Base-by-base conservation (phyloP, 2,329 filamentous ascomycete genomes). In the Aspergillus ustus region DNA sequence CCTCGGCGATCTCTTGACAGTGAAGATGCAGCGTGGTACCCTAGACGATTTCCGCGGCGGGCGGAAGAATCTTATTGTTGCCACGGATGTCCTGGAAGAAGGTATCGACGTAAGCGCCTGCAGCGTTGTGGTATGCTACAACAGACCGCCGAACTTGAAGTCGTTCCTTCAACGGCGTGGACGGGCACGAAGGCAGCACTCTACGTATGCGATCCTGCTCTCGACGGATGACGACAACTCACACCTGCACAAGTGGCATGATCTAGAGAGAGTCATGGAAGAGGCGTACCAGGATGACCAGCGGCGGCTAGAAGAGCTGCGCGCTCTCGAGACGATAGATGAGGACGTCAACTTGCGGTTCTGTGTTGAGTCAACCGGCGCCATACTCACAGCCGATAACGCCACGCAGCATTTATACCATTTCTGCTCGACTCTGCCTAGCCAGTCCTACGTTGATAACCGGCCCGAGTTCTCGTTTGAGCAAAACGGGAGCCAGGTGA, bases 341-440 rank as follows among this genome's bases (percentile, higher is more conserved):
- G 77, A 84, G 64, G 57, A 70, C 19, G 76, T 77, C 4, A 60
- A 65, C 4, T 74, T 77, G 22, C 64, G 69, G 15, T 80, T 84
- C 58, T 68, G 67, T 17, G 75, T 87, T 3, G 65, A 75, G 13
- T 66, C 67, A n/a, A 75, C 72, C 0, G 61, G 66, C 4, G 92
- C 91, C 0, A 76, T 87, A 13, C 78, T 97, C 15, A 90, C 90
- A 11, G 82, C 92, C 1, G 85, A 91, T 43, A 91, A 91, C 66
- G 90, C 92, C 0, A 86, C 89, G 52, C 76, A 82, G n/a, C 92
- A 95, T 73, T 82, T 98, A 1, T 82, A 91, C 51, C 92, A 96
- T 74, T 96, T 97, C 68, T 97, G 93, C 74, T 79, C 81, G 0
- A 82, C 84, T 0, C 73, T 93, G 0, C 82, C 85, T 0, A 78